Evolutionary conservation across 176 grass and related monocot genomes (phyloP).

Genomic region (Bothriochloa decipiens): DNA sequence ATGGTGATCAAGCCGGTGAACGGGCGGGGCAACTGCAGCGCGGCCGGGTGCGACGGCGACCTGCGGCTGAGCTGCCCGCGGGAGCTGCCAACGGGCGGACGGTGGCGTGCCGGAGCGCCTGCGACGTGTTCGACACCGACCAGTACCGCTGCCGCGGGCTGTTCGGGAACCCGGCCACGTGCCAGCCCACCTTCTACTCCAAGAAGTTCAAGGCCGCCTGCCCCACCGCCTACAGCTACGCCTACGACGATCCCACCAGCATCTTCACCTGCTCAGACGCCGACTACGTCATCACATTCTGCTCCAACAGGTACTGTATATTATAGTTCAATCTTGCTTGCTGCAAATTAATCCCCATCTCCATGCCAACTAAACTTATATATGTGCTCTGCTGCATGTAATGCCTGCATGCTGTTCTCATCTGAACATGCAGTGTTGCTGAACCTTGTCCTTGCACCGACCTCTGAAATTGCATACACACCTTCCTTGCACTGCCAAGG

Average conservation of each 20-base stretch:
- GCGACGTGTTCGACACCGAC: slow-evolving; percentile 89
- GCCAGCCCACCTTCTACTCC: slow-evolving; percentile 79
- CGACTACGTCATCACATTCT: slow-evolving; percentile 79
- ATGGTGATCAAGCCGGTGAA: slow-evolving; percentile 61
- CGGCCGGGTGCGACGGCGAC: slow-evolving; percentile 71
- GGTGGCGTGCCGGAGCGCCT: slow-evolving; percentile 88
- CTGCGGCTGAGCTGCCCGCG: slow-evolving; percentile 59
- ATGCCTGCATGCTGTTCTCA: too few species aligned
- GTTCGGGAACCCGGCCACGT: slow-evolving; percentile 58
- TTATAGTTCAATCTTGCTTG: too few species aligned
- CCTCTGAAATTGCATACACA: not conserved
- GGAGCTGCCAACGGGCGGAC: slow-evolving; percentile 58
- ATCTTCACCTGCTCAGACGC: slow-evolving; percentile 66
- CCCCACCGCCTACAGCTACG: slow-evolving; percentile 83
- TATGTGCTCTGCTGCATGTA: too few species aligned
- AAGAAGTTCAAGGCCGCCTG: slow-evolving; percentile 77
- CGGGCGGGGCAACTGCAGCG: slow-evolving; percentile 59
- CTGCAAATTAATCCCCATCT: too few species aligned
- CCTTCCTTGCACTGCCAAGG: not conserved
- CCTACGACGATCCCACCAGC: slow-evolving; percentile 86
- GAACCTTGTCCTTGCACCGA: too few species aligned
- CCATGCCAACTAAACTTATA: too few species aligned
- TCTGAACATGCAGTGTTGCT: too few species aligned
- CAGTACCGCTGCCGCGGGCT: slow-evolving; percentile 78
- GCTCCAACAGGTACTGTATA: slow-evolving; percentile 45